Conservation (phyloP, 176 grass and related monocot genomes). For the Stipa capillata region DNA sequence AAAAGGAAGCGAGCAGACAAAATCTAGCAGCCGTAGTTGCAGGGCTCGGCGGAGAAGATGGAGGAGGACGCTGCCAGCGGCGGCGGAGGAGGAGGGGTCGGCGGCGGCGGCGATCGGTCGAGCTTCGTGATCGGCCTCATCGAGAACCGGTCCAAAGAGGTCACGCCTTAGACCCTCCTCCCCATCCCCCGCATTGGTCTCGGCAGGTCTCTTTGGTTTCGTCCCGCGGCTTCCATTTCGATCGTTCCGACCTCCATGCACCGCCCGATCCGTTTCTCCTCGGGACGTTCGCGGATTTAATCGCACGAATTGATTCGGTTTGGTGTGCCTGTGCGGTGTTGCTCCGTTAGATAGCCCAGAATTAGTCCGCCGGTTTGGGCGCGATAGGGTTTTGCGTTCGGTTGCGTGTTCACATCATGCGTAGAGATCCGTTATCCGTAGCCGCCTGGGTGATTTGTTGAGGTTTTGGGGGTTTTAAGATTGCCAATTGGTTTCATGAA, state of each 20-base stretch:
- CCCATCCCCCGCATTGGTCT: not conserved
- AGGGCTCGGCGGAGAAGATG: conserved; percentile 33
- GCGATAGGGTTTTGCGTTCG: not conserved
- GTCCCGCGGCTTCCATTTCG: not conserved
- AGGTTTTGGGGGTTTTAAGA: conserved; percentile 1
- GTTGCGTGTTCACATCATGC: not conserved
- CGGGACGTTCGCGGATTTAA: not conserved
- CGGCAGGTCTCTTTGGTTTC: not conserved
- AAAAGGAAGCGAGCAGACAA: no score
- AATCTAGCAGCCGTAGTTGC: no score
- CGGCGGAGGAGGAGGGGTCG: conserved; percentile 8
- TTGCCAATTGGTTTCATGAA: not conserved
- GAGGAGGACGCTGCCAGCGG: conserved; percentile 10
- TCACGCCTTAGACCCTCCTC: not conserved
- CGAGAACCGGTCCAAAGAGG: conserved; percentile 91
- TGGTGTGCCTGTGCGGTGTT: not conserved
- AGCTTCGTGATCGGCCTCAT: conserved; percentile 75
- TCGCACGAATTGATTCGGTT: not conserved
- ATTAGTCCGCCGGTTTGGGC: not conserved
- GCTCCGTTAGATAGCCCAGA: not conserved
- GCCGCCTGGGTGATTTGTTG: not conserved
- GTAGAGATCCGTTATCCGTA: not conserved
- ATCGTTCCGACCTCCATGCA: not conserved
- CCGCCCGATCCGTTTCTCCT: not conserved
- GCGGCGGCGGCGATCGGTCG: conserved; percentile 50